phyloP scores from a whole-genome alignment of 2,329 filamentous ascomycete species.

The Catunica adiposa region DNA sequence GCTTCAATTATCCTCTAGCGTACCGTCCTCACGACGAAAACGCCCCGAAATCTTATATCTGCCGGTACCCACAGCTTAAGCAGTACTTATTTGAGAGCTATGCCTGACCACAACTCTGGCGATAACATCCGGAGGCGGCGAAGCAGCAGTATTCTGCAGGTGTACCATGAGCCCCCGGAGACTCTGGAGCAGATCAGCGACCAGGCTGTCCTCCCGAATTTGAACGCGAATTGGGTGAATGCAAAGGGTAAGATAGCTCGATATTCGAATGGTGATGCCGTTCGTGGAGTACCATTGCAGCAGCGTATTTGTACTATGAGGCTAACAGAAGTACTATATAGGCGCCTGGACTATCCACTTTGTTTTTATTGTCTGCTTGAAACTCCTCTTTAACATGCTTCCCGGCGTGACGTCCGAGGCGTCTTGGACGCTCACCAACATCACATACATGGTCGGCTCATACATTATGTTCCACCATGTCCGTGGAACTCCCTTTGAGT shows the following conservation, averaged over 20 bases:
- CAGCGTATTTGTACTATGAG: background rate
- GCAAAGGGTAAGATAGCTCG: slow-evolving; percentile 56
- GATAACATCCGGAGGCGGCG: slow-evolving; percentile 67
- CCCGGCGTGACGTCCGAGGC: slow-evolving; percentile 94
- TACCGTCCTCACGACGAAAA: slow-evolving; percentile 80
- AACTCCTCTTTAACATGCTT: slow-evolving; percentile 94
- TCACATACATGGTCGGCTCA: slow-evolving; percentile 96
- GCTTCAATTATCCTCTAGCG: slow-evolving; percentile 72
- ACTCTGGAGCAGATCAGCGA: slow-evolving; percentile 96
- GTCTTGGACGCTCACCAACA: slow-evolving; percentile 96
- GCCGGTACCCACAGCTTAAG: slow-evolving; percentile 18
- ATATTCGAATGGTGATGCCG: too few relatives aligned
- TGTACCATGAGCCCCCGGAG: slow-evolving; percentile 94
- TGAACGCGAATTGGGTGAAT: slow-evolving; percentile 98
- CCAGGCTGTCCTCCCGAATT: slow-evolving; percentile 81
- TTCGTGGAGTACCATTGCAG: slow-evolving; percentile 5
- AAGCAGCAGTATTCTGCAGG: slow-evolving; percentile 80
- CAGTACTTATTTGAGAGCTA: slow-evolving; percentile 39
- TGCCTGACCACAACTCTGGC: slow-evolving; percentile 35
- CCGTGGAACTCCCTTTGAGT: slow-evolving; percentile 93
- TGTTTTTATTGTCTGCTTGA: slow-evolving; percentile 76
- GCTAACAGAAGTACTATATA: slow-evolving; percentile 23
- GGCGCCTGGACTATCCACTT: slow-evolving; percentile 97
- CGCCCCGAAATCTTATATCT: slow-evolving; percentile 42
- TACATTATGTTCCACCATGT: slow-evolving; percentile 99